A percentile compares a stretch with the other conserved stretches of the same genome.
phyloP scores from a whole-genome alignment of 805 yeast genomes.

The Kodamaea kaohsiungensis region DNA sequence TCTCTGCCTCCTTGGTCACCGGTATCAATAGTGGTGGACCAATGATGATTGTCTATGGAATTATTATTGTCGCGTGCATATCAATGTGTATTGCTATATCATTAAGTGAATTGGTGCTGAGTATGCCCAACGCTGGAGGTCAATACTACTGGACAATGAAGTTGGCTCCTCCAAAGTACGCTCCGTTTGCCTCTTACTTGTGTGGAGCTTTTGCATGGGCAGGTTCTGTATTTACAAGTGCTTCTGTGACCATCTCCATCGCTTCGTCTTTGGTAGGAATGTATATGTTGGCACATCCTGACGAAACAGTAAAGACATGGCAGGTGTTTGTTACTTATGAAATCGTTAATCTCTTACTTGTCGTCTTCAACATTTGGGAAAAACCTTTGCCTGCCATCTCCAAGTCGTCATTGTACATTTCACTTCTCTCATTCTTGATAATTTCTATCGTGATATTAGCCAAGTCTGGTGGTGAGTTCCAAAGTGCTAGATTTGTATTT shows the following conservation, averaged over 20 bases:
- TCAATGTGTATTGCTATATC: conserved; percentile 51
- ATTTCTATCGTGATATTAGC: conserved; percentile 56
- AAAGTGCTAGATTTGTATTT: conserved; percentile 54
- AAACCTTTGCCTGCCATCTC: conserved; percentile 53
- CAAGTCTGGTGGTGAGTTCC: conserved; percentile 53
- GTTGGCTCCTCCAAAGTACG: conserved; percentile 50
- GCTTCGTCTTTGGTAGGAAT: conserved; percentile 56
- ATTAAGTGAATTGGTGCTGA: conserved; percentile 53
- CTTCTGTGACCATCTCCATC: conserved; percentile 57
- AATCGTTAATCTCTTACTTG: conserved; percentile 41
- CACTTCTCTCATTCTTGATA: conserved; percentile 52
- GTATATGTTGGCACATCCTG: conserved; percentile 40
- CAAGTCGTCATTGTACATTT: conserved; percentile 49
- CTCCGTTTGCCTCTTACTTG: conserved; percentile 52
- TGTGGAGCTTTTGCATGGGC: conserved; percentile 67
- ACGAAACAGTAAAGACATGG: conserved; percentile 48
- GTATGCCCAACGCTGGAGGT: conserved; percentile 60
- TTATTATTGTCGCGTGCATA: conserved; percentile 49
- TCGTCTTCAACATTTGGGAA: conserved; percentile 53
- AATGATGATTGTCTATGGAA: conserved; percentile 55
- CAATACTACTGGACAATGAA: conserved; percentile 61
- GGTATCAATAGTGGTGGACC: conserved; percentile 64
- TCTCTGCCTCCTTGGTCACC: conserved; percentile 54
- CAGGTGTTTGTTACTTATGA: conserved; percentile 55
- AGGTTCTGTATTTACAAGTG: conserved; percentile 61